phyloP scores from a whole-genome alignment of 805 yeast genomes.

The Candida boidinii region DNA sequence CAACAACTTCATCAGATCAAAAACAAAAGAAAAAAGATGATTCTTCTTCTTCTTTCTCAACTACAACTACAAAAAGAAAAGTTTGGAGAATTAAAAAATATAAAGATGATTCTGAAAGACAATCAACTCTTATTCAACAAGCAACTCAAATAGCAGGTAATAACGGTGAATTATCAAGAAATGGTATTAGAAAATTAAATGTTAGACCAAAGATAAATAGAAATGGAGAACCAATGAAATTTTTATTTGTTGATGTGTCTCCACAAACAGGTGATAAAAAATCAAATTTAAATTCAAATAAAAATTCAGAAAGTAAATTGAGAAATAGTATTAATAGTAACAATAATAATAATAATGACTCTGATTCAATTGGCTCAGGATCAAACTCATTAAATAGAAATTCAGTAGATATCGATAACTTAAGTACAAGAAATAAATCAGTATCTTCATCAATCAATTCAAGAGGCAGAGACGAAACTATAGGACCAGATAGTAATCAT shows the following conservation, averaged over 20 bases:
- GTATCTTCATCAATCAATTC: no score
- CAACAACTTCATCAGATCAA: no score
- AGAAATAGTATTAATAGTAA: background rate
- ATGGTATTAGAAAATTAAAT: conserved; percentile 19
- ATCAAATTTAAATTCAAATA: background rate
- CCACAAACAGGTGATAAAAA: no score
- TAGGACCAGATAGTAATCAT: no score
- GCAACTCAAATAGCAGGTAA: conserved; percentile 13
- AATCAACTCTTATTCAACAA: conserved; percentile 20
- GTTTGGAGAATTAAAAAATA: conserved; percentile 23
- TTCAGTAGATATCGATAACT: no score
- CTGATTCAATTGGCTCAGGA: no score
- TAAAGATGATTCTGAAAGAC: conserved; percentile 24
- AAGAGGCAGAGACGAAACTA: no score
- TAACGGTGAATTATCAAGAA: conserved; percentile 13
- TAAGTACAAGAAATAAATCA: no score
- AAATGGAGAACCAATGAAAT: conserved; percentile 23
- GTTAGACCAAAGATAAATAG: conserved; percentile 23
- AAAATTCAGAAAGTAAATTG: background rate
- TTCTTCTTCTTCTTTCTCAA: background rate
- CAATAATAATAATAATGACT: background rate
- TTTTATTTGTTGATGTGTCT: conserved; percentile 22
- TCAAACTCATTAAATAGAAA: no score
- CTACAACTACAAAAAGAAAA: conserved; percentile 13
- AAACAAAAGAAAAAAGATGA: background rate